phyloP scores from a whole-genome alignment of 1,139 yeast genomes.

The Casaregolazyma lundiana region DNA sequence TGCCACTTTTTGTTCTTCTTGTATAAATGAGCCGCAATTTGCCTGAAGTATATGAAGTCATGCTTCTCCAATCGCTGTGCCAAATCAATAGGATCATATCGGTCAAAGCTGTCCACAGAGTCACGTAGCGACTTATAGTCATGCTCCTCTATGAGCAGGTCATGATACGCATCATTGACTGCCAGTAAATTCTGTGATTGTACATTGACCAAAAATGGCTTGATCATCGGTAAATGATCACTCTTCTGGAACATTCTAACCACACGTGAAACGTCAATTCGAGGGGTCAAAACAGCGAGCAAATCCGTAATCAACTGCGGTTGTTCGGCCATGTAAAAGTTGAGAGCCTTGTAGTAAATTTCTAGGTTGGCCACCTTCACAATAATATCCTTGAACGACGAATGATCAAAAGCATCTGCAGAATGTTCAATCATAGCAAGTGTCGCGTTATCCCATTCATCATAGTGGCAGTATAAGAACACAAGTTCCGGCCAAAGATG shows the following conservation, averaged over 20 bases:
- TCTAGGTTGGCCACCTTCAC: constrained; percentile 95
- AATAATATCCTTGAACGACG: constrained; percentile 87
- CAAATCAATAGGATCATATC: constrained; percentile 86
- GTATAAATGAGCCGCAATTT: constrained; percentile 89
- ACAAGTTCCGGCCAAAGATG: constrained; percentile 96
- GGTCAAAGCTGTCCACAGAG: constrained; percentile 84
- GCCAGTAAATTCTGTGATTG: constrained; percentile 85
- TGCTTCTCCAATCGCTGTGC: constrained; percentile 94
- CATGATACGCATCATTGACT: constrained; percentile 94
- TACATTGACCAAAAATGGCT: constrained; percentile 89
- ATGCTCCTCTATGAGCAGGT: constrained; percentile 90
- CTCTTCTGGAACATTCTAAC: constrained; percentile 93
- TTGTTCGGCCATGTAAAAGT: constrained; percentile 87
- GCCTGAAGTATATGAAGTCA: constrained; percentile 85
- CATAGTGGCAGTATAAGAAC: constrained; percentile 95
- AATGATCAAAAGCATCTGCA: constrained; percentile 89
- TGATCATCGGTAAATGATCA: constrained; percentile 92
- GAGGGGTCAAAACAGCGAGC: constrained; percentile 79
- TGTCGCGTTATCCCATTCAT: constrained; percentile 99
- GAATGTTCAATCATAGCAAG: constrained; percentile 96
- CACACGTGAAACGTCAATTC: constrained; percentile 91
- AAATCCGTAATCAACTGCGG: constrained; percentile 88
- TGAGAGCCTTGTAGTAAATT: constrained; percentile 94
- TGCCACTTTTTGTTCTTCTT: constrained; percentile 91
- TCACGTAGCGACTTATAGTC: constrained; percentile 85